Conservation (phyloP, 2,329 filamentous ascomycete genomes). For the Cercospora brassicicola region DNA sequence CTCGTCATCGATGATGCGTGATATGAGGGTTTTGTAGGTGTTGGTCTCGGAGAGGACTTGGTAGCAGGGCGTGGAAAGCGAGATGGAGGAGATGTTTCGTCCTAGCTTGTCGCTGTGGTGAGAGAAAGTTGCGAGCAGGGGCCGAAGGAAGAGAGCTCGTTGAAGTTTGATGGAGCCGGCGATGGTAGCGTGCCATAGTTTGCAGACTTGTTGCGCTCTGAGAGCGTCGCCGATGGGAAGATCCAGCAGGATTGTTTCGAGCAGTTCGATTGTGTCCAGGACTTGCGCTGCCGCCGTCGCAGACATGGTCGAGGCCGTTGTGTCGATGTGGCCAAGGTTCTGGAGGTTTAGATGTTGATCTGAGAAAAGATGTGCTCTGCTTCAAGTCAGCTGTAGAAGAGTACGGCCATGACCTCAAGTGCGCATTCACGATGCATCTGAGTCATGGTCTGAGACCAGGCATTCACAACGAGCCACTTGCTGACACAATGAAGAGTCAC, state of each 20-base stretch:
- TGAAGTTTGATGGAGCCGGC: constrained; percentile 27
- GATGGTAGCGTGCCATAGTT: constrained; percentile 26
- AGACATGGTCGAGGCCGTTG: neutral
- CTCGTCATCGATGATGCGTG: neutral
- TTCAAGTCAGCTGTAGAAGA: neutral
- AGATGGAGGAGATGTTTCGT: neutral
- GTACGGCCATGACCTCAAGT: neutral
- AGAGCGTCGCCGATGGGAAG: constrained; percentile 29
- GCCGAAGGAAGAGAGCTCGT: constrained; percentile 31
- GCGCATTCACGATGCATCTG: neutral
- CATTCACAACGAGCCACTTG: neutral
- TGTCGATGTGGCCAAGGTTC: neutral
- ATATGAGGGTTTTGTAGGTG: neutral
- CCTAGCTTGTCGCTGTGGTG: neutral
- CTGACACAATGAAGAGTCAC: constrained; percentile 5
- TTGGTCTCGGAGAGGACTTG: neutral
- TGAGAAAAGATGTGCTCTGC: neutral
- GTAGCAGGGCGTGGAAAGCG: constrained; percentile 6
- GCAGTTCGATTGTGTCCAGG: constrained; percentile 32
- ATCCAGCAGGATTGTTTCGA: constrained; percentile 36
- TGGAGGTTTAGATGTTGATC: neutral
- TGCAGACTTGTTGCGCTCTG: constrained; percentile 28
- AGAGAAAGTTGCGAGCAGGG: neutral
- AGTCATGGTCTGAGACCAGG: neutral
- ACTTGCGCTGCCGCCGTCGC: neutral